Percentiles rank a stretch among this genome's conserved stretches.
phyloP scores from a whole-genome alignment of 441 rosid species.

The Macaranga tanarius region DNA sequence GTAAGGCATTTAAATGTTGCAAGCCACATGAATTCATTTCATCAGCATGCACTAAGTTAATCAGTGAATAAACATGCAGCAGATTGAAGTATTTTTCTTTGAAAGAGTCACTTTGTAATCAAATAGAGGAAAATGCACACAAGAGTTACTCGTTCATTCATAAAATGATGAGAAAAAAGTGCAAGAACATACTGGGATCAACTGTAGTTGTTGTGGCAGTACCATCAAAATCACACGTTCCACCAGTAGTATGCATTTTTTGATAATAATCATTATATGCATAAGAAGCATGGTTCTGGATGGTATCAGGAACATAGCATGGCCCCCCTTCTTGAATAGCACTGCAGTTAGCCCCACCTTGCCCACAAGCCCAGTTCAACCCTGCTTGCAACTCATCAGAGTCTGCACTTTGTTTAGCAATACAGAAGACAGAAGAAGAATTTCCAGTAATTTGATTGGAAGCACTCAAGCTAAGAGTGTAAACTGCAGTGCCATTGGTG shows the following conservation, averaged over 20 bases:
- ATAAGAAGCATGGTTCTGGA: constrained; percentile 76
- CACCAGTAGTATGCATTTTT: constrained; percentile 64
- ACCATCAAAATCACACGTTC: constrained; percentile 88
- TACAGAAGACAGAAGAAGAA: constrained; percentile 57
- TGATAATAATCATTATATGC: constrained; percentile 92
- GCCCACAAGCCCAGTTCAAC: constrained; percentile 96
- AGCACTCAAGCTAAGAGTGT: constrained; percentile 49
- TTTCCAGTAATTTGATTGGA: constrained; percentile 39
- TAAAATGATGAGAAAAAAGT: neutral
- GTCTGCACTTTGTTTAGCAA: constrained; percentile 69
- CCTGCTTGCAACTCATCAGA: constrained; percentile 61
- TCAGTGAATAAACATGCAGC: neutral
- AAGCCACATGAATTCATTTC: neutral
- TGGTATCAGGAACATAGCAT: constrained; percentile 58
- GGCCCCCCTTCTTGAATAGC: constrained; percentile 66
- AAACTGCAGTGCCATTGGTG: constrained; percentile 67
- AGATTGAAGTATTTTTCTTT: neutral
- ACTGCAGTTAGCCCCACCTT: constrained; percentile 75
- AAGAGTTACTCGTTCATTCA: neutral
- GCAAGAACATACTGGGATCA: constrained; percentile 77
- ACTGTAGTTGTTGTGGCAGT: constrained; percentile 57
- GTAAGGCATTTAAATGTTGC: neutral
- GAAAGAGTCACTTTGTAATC: neutral
- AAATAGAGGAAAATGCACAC: neutral
- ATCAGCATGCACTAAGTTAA: neutral